Percentiles rank a stretch among this genome's conserved stretches.
Conservation (phyloP, 495 filamentous ascomycete genomes). For the Daldinia vernicosa region DNA sequence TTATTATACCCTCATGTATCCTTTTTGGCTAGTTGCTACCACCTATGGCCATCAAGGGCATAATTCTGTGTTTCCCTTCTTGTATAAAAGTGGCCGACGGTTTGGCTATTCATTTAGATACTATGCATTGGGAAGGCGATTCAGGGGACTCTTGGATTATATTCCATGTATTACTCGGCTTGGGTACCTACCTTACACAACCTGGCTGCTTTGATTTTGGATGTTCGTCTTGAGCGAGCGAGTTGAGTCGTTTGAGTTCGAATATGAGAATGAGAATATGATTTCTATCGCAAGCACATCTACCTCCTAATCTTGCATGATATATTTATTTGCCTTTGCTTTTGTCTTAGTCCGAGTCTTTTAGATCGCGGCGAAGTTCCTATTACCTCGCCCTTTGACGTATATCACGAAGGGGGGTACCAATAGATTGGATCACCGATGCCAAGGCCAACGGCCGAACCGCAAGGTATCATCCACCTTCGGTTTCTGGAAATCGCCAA, state of each 20-base stretch:
- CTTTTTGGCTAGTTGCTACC: constrained; percentile 19
- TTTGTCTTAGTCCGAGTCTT: neutral
- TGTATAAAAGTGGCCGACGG: constrained; percentile 32
- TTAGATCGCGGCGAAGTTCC: constrained; percentile 4
- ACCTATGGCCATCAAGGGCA: constrained; percentile 15
- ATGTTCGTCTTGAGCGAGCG: constrained; percentile 19
- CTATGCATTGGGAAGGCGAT: constrained; percentile 39
- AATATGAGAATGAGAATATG: constrained; percentile 40
- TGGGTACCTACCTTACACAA: constrained; percentile 5
- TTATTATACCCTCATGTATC: constrained; percentile 32
- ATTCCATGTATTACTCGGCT: neutral
- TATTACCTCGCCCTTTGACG: neutral
- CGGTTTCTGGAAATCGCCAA: constrained; percentile 44
- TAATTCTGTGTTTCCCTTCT: constrained; percentile 26
- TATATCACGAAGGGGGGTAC: neutral
- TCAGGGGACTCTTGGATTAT: constrained; percentile 38
- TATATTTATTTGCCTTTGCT: neutral
- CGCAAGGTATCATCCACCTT: constrained; percentile 31
- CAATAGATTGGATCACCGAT: constrained; percentile 25
- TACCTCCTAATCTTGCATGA: neutral
- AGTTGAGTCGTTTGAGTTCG: constrained; percentile 16
- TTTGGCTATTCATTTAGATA: constrained; percentile 26
- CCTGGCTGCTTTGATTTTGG: constrained; percentile 26
- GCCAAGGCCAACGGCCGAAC: constrained; percentile 34
- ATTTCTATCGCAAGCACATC: constrained; percentile 6